These are phyloP conservation scores for Aphanomyces astaci DNA, from an alignment of 352 stramenopile species.

Conservation along the genomic window DNA sequence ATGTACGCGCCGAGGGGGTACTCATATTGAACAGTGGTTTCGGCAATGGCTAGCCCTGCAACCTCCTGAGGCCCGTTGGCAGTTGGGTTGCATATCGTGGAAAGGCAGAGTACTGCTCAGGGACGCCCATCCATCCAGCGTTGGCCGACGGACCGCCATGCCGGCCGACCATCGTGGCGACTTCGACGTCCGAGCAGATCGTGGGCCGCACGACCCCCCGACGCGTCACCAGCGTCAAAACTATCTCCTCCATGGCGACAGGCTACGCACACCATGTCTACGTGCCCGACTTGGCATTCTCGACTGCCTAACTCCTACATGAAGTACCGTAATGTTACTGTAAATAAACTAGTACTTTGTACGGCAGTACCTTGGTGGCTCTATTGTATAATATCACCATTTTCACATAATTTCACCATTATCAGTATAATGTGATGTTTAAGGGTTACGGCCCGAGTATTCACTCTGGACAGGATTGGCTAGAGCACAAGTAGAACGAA, in stretches of 20 bases:
- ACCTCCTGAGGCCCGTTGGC: neutral
- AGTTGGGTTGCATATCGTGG: neutral
- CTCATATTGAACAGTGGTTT: neutral
- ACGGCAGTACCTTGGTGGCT: no score
- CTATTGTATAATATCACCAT: no score
- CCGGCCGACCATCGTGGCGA: neutral
- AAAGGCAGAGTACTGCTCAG: neutral
- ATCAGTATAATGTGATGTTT: no score
- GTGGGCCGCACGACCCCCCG: neutral
- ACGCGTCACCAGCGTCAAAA: neutral
- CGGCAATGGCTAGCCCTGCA: conserved; percentile 3
- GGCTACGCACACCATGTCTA: neutral
- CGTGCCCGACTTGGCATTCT: no score
- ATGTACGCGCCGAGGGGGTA: conserved; percentile 15
- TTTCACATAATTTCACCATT: no score
- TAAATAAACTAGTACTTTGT: no score
- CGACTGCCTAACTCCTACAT: no score
- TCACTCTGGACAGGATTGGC: no score
- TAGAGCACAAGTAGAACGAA: no score
- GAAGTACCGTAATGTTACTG: no score
- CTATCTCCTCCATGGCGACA: neutral
- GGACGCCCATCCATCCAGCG: neutral
- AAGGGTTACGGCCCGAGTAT: no score
- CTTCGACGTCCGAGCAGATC: neutral
- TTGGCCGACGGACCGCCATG: neutral